Evolutionary conservation across 768 basidiomycete genomes (phyloP).

Genomic region (Podaxis mareebaensis): DNA sequence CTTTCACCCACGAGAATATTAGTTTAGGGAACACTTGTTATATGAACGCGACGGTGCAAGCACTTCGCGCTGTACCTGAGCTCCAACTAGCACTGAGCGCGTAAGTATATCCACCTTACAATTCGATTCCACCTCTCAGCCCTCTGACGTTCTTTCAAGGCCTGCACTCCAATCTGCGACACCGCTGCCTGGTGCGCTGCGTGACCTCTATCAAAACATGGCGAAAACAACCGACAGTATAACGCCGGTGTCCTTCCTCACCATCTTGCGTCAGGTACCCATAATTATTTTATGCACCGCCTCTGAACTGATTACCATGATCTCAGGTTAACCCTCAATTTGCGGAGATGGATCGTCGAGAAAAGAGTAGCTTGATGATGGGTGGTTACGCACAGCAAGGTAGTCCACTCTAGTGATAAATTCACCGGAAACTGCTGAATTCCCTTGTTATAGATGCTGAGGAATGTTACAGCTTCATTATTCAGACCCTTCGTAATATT

Average conservation of each 20-base stretch:
- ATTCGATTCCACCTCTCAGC: not conserved
- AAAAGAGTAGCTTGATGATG: conserved; percentile 32
- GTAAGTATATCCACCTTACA: conserved; percentile 35
- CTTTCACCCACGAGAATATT: not conserved
- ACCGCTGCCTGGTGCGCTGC: conserved; percentile 52
- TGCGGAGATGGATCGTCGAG: conserved; percentile 61
- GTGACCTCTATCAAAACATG: conserved; percentile 76
- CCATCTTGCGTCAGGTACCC: conserved; percentile 58
- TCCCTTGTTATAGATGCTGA: conserved; percentile 66
- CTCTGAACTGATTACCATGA: not conserved
- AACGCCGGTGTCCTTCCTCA: conserved; percentile 69
- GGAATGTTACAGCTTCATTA: conserved; percentile 81
- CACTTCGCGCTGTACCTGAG: conserved; percentile 91
- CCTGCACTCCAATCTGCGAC: conserved; percentile 40
- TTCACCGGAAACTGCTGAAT: not conserved
- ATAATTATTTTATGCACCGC: not conserved
- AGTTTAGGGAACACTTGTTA: conserved; percentile 95
- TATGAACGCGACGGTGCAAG: conserved; percentile 95
- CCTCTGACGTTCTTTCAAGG: conserved; percentile 21
- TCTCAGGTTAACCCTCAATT: conserved; percentile 83
- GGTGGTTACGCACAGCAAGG: conserved; percentile 82
- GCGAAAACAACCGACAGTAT: conserved; percentile 72
- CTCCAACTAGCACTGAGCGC: conserved; percentile 69
- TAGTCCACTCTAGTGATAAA: conserved; percentile 30
- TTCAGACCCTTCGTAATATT: conserved; percentile 72